Evolutionary conservation across 768 basidiomycete genomes (phyloP).

Genomic region (Auriscalpium orientale): DNA sequence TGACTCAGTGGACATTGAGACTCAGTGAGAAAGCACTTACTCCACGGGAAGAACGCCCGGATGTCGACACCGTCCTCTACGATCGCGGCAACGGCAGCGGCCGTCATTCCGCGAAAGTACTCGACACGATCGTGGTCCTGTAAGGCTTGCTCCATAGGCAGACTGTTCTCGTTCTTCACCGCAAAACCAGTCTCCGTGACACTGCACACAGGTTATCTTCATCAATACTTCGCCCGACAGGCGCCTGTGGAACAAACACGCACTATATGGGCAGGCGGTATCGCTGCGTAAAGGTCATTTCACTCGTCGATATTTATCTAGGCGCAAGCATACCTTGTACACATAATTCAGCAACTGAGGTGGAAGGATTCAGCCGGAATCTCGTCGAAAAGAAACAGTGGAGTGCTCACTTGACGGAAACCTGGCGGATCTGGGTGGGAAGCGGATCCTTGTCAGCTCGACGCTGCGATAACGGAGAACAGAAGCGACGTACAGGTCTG

Average conservation of each 20-base stretch:
- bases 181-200: slow-evolving; percentile 75
- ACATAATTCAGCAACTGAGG: slow-evolving; percentile 55
- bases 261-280: slow-evolving; percentile 51
- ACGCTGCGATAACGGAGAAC: background rate
- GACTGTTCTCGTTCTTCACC: slow-evolving; percentile 52
- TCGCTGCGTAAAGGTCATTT: slow-evolving; percentile 22
- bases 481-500: slow-evolving; percentile 46
- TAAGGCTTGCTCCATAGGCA: slow-evolving; percentile 45
- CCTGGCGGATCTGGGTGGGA: slow-evolving; percentile 46
- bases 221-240: too few relatives aligned
- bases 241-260: slow-evolving; percentile 8
- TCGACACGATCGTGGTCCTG: slow-evolving; percentile 57
- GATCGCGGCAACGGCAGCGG: slow-evolving; percentile 46
- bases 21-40: slow-evolving; percentile 27
- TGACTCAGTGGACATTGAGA: background rate
- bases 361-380: background rate
- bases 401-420: slow-evolving; percentile 45
- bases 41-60: slow-evolving; percentile 61
- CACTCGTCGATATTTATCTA: background rate
- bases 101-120: slow-evolving; percentile 56
- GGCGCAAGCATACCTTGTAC: slow-evolving; percentile 41
- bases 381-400: background rate
- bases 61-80: slow-evolving; percentile 57
- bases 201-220: slow-evolving; percentile 20
- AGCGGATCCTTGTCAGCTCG: background rate